Evolutionary conservation across 2,329 filamentous ascomycete species (phyloP).

Genomic region (Hymenoscyphus salicellus): DNA sequence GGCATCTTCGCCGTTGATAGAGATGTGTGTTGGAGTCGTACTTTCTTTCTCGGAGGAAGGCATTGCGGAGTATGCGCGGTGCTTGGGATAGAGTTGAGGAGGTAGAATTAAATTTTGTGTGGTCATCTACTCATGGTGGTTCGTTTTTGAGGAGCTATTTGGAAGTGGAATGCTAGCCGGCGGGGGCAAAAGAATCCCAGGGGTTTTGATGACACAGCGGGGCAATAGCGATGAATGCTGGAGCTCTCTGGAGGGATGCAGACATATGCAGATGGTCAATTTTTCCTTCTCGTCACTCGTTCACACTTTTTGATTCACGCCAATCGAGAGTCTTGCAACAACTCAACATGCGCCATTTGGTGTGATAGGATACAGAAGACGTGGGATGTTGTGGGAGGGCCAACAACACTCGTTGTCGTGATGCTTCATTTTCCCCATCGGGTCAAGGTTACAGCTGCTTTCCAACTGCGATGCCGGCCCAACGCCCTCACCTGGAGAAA

Average conservation of each 20-base stretch:
- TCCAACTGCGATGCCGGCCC: neutral
- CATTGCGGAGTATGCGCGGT: slow-evolving; percentile 11
- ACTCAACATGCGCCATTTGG: slow-evolving; percentile 17
- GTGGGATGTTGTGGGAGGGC: slow-evolving; percentile 6
- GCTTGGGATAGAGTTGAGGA: neutral
- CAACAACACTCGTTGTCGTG: neutral
- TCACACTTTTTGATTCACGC: slow-evolving; percentile 6
- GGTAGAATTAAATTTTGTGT: neutral
- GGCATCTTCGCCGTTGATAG: slow-evolving; percentile 26
- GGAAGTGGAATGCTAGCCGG: neutral
- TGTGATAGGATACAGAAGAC: slow-evolving; percentile 5
- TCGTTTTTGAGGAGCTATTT: neutral
- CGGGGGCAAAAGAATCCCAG: slow-evolving; percentile 8
- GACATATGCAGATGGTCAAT: neutral
- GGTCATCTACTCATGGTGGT: slow-evolving; percentile 18
- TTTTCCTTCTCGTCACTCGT: neutral
- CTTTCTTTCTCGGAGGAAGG: slow-evolving; percentile 26
- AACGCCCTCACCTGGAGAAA: neutral
- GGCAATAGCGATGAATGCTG: slow-evolving; percentile 6
- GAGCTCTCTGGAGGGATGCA: neutral
- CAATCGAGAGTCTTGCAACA: slow-evolving; percentile 11
- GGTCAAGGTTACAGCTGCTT: neutral
- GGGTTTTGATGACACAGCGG: slow-evolving; percentile 2
- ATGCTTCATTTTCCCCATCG: slow-evolving; percentile 19
- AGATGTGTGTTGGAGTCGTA: slow-evolving; percentile 27